phyloP scores from a whole-genome alignment of 495 filamentous ascomycete species.

The Penicillium arizonense region DNA sequence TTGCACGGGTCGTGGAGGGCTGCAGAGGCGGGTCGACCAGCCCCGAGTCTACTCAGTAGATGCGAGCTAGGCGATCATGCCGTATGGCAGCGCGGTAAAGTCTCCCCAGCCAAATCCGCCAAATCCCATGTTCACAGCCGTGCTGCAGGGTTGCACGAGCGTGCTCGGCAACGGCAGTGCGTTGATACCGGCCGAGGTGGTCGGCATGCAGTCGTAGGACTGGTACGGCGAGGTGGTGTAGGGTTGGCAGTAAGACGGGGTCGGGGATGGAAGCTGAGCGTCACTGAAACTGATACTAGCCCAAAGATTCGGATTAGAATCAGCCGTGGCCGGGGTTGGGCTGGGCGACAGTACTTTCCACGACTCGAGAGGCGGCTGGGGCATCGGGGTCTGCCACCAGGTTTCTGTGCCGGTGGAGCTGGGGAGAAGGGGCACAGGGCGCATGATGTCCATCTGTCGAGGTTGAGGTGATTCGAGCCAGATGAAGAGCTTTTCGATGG shows the following conservation, averaged over 20 bases:
- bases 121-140: conserved; percentile 54
- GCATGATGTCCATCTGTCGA: conserved; percentile 86
- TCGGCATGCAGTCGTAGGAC: conserved; percentile 66
- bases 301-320: conserved; percentile 76
- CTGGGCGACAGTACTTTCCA: conserved; percentile 95
- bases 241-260: conserved; percentile 77
- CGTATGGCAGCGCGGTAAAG: conserved; percentile 56
- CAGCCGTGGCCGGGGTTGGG: conserved; percentile 66
- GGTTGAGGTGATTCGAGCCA: conserved; percentile 92
- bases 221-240: conserved; percentile 70
- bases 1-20: neutral
- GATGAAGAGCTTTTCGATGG: conserved; percentile 80
- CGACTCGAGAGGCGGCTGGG: conserved; percentile 72
- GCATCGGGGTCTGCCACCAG: conserved; percentile 70
- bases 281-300: conserved; percentile 71
- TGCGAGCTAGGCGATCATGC: conserved; percentile 50
- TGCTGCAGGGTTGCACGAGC: conserved; percentile 80
- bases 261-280: conserved; percentile 66
- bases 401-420: conserved; percentile 75
- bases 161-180: conserved; percentile 86
- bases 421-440: conserved; percentile 78
- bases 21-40: conserved; percentile 10
- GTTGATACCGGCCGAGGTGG: conserved; percentile 60
- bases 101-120: conserved; percentile 78
- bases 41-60: conserved; percentile 10